Base-by-base conservation (phyloP, 352 stramenopile genomes). In the Phytopythium delawarense region DNA sequence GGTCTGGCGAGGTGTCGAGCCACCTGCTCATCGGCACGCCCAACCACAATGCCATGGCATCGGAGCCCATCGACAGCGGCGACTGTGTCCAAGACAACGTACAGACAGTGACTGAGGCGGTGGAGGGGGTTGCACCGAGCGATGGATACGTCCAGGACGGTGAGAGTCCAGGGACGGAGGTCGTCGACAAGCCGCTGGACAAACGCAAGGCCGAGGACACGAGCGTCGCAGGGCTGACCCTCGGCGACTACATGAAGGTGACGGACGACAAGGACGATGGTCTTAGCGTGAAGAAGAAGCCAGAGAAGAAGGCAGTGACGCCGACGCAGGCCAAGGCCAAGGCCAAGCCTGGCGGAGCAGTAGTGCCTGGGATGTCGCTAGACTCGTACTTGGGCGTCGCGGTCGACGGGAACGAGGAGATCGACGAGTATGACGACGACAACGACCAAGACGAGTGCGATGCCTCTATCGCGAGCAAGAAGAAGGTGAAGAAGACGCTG, bases 191-290 rank as follows among this genome's bases (percentile, higher is more conserved):
- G 45, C 54, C 46, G 1, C 67, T 65, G 11, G 61, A 64, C 28
- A 40, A 57, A 18, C 20, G 1, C 51, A 57, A 59, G 4, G 37
- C n/a, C 2, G 53, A 59, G 0, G 61, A 71, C 18, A 66, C 54
- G n/a, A 73, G 62, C 49, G 59, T 88, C 32, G 71, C 63, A 0
- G 81, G 75, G 1, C 76, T 87, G 70, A 79, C 78, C 11, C 61
- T 88, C 20, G 78, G 76, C 42, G 78, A 90, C 46, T 87, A 88
- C 32, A 70, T 90, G n/a, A 70, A 86, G 20, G 77, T 75, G 20
- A 67, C 77, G 28, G 60, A 60, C 23, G 60, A 72, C 16, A 73
- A 69, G 12, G 59, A 68, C 7, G 53, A 68, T 4, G 45, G 60
- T 6, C 5, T n/a, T 3, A 40, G 35, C 11, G 54, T 40, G 11